Evolutionary conservation across 2,329 filamentous ascomycete genomes (phyloP).

Genomic region (Talaromyces sp.): DNA sequence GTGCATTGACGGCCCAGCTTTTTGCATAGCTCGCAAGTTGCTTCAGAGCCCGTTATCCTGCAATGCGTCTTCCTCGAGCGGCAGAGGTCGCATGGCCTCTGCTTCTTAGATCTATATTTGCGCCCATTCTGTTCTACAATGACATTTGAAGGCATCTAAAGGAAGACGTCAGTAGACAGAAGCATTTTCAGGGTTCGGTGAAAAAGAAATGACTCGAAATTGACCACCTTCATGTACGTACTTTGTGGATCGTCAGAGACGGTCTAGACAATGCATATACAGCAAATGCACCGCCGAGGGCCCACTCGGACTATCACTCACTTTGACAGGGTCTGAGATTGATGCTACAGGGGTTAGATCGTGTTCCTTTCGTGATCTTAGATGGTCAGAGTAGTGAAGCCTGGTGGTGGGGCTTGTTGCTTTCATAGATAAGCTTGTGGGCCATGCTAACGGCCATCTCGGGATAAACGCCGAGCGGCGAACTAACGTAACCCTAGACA

Average conservation of each 20-base stretch:
- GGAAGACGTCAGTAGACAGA: background rate
- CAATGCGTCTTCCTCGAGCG: constrained; percentile 7
- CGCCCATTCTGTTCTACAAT: constrained; percentile 15
- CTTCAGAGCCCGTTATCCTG: background rate
- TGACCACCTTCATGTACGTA: background rate
- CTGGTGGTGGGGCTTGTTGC: background rate
- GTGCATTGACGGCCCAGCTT: background rate
- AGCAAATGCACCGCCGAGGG: background rate
- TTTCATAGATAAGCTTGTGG: background rate
- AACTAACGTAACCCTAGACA: background rate
- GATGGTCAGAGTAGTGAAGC: background rate
- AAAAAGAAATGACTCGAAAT: background rate
- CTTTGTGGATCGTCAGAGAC: background rate
- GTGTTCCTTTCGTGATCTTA: background rate
- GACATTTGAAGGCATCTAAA: background rate
- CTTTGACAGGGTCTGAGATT: background rate
- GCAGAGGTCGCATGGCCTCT: constrained; percentile 10
- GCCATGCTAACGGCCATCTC: background rate
- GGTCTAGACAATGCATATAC: background rate
- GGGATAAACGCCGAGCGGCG: background rate
- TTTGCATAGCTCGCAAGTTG: constrained; percentile 6
- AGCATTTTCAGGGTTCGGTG: background rate
- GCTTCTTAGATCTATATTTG: constrained; percentile 10
- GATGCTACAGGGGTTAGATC: background rate
- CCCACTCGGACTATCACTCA: background rate